Conservation (phyloP, 2,329 filamentous ascomycete species). For the Tolypocladium inflatum region DNA sequence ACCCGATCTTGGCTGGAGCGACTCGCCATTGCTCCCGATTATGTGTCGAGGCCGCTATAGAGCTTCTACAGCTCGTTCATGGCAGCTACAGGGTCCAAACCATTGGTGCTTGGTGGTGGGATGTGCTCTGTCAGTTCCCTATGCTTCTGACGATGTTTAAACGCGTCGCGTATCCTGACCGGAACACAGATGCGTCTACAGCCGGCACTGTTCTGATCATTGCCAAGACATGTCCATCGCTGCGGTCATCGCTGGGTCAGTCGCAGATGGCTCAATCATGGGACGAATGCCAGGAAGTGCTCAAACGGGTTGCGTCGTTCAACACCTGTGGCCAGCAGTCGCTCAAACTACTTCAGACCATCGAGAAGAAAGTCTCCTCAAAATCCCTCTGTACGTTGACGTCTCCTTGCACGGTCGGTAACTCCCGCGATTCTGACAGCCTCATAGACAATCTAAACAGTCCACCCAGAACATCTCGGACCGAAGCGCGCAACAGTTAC, state of each 20-base stretch:
- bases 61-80: conserved; percentile 19
- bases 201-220: conserved; percentile 10
- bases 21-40: conserved; percentile 15
- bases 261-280: conserved; percentile 1
- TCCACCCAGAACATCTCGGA: neutral
- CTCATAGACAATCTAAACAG: neutral
- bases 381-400: neutral
- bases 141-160: neutral
- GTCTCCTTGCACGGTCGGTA: too few relatives aligned
- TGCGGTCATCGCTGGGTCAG: conserved; percentile 1
- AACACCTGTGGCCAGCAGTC: neutral
- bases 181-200: conserved; percentile 7
- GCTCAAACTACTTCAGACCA: conserved; percentile 2
- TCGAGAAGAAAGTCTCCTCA: neutral
- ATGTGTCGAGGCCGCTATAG: conserved; percentile 19
- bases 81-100: conserved; percentile 15
- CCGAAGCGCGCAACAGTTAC: neutral
- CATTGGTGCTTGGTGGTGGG: conserved; percentile 27
- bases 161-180: neutral
- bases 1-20: conserved; percentile 1
- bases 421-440: too few relatives aligned
- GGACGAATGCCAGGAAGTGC: conserved; percentile 5
- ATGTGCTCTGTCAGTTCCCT: conserved; percentile 24
- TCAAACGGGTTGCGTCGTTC: neutral
- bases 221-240: conserved; percentile 1